Conservation (phyloP, 1,139 yeast species). For the Scheffersomyces cryptocercus region DNA sequence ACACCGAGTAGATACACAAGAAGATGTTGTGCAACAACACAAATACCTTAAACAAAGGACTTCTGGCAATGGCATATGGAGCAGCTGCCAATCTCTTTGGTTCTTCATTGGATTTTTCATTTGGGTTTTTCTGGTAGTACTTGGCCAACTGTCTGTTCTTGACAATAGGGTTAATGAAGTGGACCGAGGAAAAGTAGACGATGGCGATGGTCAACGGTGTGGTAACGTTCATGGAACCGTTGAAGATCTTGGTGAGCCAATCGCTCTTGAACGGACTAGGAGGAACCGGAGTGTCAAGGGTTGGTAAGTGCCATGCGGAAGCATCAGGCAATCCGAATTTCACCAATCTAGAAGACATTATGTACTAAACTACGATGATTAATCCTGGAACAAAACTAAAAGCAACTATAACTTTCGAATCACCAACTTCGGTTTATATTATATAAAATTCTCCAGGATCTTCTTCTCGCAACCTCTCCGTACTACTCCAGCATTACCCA, state of each 20-base stretch:
- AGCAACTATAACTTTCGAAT: too few species aligned
- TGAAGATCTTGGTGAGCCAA: conserved; percentile 27
- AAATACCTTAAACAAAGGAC: conserved; percentile 49
- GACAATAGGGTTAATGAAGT: conserved; percentile 49
- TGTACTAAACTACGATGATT: too few species aligned
- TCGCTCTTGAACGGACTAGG: conserved; percentile 37
- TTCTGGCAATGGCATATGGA: conserved; percentile 53
- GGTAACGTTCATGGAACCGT: conserved; percentile 35
- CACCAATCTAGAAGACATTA: conserved; percentile 16
- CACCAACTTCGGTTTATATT: too few species aligned
- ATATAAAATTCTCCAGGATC: too few species aligned
- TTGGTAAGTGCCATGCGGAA: conserved; percentile 35
- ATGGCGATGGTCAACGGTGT: conserved; percentile 63
- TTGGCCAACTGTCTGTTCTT: conserved; percentile 35
- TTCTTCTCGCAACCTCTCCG: too few species aligned
- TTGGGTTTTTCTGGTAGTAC: conserved; percentile 22
- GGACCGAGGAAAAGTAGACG: conserved; percentile 61
- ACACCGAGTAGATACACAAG: conserved; percentile 64
- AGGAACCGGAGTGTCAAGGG: conserved; percentile 33
- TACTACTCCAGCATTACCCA: too few species aligned
- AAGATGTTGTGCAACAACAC: conserved; percentile 65
- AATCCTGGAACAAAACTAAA: too few species aligned
- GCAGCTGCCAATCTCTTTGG: conserved; percentile 51
- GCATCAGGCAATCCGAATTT: conserved; percentile 41
- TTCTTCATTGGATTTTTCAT: conserved; percentile 19